Percentiles rank a stretch among this genome's conserved stretches.
phyloP scores from a whole-genome alignment of 495 filamentous ascomycete genomes.

The Penicillium tannophilum region DNA sequence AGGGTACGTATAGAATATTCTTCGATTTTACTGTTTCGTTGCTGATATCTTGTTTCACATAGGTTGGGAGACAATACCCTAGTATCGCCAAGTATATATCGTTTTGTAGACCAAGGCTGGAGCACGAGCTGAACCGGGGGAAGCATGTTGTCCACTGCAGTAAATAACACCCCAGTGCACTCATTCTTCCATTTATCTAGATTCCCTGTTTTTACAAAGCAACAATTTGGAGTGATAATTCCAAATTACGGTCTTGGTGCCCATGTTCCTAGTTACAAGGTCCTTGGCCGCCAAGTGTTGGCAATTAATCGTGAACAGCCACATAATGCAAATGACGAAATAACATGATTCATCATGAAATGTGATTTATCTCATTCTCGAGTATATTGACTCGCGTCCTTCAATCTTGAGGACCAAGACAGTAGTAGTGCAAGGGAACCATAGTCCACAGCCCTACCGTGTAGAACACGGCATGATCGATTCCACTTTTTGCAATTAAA shows the following conservation, averaged over 20 bases:
- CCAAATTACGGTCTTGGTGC: too few species aligned
- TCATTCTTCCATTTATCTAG: too few species aligned
- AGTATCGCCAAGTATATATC: constrained; percentile 37
- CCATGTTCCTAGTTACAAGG: too few species aligned
- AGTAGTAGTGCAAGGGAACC: not conserved
- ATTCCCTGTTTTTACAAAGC: too few species aligned
- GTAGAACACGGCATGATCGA: not conserved
- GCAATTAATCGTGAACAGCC: not conserved
- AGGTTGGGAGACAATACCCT: constrained; percentile 24
- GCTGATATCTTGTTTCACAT: too few species aligned
- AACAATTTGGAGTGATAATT: too few species aligned
- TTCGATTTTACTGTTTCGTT: too few species aligned
- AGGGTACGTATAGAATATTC: constrained; percentile 14
- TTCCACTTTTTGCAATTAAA: not conserved
- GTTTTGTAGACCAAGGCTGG: constrained; percentile 33
- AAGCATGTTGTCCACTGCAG: not conserved
- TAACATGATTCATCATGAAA: too few species aligned
- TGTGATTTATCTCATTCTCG: too few species aligned
- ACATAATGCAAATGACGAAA: not conserved
- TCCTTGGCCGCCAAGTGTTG: not conserved
- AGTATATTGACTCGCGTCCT: not conserved
- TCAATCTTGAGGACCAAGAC: not conserved
- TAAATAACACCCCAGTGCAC: too few species aligned
- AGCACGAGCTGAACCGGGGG: constrained; percentile 38
- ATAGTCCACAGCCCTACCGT: not conserved